These are phyloP conservation scores for Discostella stelligera DNA, from an alignment of 352 stramenopile species.

Conservation along the genomic window DNA sequence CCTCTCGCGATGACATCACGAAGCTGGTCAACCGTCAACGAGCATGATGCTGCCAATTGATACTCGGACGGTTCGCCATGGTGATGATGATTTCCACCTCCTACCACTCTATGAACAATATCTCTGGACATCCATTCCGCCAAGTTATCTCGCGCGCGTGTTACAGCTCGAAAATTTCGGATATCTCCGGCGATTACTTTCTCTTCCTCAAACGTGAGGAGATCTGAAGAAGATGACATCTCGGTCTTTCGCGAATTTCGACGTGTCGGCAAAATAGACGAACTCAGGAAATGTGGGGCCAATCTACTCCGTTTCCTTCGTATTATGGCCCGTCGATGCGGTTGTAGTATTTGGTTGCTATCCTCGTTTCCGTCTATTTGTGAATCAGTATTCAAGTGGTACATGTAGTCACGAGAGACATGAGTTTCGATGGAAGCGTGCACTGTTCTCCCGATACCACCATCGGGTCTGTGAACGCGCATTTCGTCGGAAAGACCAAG, in stretches of 20 bases:
- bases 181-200: conserved; percentile 42
- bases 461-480: conserved; percentile 7
- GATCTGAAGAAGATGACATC: conserved; percentile 8
- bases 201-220: conserved; percentile 57
- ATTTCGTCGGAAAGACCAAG: conserved; percentile 6
- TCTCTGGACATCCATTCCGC: conserved; percentile 50
- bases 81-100: conserved; percentile 9
- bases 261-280: conserved; percentile 39
- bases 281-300: conserved; percentile 14
- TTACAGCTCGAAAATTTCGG: conserved; percentile 32
- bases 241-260: conserved; percentile 6
- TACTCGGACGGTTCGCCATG: conserved; percentile 27
- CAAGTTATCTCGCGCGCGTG: conserved; percentile 35
- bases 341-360: not conserved
- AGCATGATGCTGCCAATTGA: conserved; percentile 71
- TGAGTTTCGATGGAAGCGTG: conserved; percentile 31
- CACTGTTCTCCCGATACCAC: conserved; percentile 10
- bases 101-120: not conserved
- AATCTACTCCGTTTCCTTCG: conserved; percentile 38
- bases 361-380: conserved; percentile 5
- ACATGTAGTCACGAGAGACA: conserved; percentile 8
- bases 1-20: conserved; percentile 56
- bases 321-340: conserved; percentile 13
- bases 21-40: conserved; percentile 58
- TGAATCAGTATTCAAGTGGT: conserved; percentile 13